Evolutionary conservation across 768 basidiomycete species (phyloP).

Genomic region (Collybia mongolica): DNA sequence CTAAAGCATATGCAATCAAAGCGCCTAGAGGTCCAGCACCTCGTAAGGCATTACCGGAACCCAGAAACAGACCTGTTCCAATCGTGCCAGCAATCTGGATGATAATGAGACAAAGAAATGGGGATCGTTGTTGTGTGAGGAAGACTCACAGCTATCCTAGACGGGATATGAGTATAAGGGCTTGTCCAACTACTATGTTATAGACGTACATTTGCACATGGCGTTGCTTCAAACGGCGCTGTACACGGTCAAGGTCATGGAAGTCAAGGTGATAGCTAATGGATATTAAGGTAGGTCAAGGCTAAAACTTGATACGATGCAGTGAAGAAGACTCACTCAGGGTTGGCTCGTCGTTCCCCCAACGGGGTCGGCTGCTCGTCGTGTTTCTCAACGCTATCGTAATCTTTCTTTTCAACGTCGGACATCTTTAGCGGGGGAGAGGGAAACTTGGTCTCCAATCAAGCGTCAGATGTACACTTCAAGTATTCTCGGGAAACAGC

Average conservation of each 20-base stretch:
- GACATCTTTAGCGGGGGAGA: neutral
- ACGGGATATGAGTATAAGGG: slow-evolving; percentile 2
- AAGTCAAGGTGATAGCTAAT: slow-evolving; percentile 49
- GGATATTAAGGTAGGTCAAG: no score
- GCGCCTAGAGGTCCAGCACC: slow-evolving; percentile 68
- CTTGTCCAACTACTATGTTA: neutral
- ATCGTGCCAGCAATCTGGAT: slow-evolving; percentile 69
- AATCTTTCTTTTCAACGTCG: neutral
- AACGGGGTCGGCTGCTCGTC: no score
- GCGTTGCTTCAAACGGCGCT: slow-evolving; percentile 71
- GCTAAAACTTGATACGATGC: neutral
- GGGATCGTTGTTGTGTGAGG: neutral
- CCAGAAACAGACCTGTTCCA: slow-evolving; percentile 73
- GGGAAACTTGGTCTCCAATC: neutral
- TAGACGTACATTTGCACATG: slow-evolving; percentile 72
- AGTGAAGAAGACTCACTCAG: neutral
- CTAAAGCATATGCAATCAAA: slow-evolving; percentile 59
- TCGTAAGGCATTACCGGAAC: slow-evolving; percentile 59
- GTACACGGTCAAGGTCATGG: slow-evolving; percentile 69
- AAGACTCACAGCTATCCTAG: slow-evolving; percentile 60
- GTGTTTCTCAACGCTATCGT: no score
- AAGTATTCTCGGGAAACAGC: no score
- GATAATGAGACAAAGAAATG: neutral
- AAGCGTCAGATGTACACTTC: no score
- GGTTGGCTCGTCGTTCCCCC: neutral